These are phyloP conservation scores for Starmerella geochares DNA, from an alignment of 805 yeast species.

Conservation along the genomic window DNA sequence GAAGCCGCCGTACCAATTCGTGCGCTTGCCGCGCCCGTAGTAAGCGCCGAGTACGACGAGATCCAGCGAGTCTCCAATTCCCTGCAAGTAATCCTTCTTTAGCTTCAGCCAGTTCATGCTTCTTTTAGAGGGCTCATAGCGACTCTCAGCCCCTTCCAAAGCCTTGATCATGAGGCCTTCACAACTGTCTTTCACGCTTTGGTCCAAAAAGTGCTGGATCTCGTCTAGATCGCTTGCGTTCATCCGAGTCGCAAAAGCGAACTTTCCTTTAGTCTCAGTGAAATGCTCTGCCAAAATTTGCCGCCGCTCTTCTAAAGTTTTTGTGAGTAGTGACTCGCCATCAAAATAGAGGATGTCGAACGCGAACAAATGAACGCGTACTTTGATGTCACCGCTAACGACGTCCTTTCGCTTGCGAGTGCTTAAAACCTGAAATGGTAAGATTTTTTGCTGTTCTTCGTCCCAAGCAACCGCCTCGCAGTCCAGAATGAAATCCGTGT, in stretches of 20 bases:
- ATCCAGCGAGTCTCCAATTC: slow-evolving; percentile 92
- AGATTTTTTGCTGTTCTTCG: slow-evolving; percentile 56
- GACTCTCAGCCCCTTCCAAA: slow-evolving; percentile 67
- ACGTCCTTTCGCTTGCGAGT: slow-evolving; percentile 94
- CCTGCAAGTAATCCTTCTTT: slow-evolving; percentile 88
- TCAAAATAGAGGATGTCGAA: slow-evolving; percentile 75
- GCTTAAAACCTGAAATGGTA: slow-evolving; percentile 87
- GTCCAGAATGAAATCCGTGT: slow-evolving; percentile 61
- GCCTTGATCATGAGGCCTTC: slow-evolving; percentile 96
- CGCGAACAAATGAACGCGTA: slow-evolving; percentile 83
- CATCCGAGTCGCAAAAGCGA: slow-evolving; percentile 66
- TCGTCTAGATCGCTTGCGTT: slow-evolving; percentile 62
- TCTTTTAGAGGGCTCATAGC: slow-evolving; percentile 88
- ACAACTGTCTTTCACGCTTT: slow-evolving; percentile 78
- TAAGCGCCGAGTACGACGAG: slow-evolving; percentile 90
- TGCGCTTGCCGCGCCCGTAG: slow-evolving; percentile 86
- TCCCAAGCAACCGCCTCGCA: slow-evolving; percentile 99
- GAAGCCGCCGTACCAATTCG: slow-evolving; percentile 92
- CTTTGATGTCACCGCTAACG: slow-evolving; percentile 74
- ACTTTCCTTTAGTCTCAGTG: slow-evolving; percentile 58
- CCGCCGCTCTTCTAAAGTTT: slow-evolving; percentile 63
- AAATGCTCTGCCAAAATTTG: slow-evolving; percentile 47
- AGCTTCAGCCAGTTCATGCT: slow-evolving; percentile 91
- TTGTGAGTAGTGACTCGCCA: slow-evolving; percentile 57
- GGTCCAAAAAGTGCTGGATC: slow-evolving; percentile 74